Conservation (phyloP, 768 basidiomycete genomes). For the Leccinum variicolor region DNA sequence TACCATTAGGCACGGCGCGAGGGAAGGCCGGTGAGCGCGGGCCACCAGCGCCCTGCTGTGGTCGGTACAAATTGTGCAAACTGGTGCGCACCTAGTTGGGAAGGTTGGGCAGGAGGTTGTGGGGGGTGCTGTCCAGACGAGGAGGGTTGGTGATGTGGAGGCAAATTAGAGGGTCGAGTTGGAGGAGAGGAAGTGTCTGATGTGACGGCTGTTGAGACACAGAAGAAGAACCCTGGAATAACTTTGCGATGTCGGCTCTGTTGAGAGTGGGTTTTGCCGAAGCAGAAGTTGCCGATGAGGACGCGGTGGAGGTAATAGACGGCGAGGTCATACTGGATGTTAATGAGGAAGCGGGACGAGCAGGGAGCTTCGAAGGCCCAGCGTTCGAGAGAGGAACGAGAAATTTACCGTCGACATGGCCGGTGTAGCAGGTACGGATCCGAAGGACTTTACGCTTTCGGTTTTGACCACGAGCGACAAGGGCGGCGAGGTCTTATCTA, state of each 20-base stretch:
- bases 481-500: slow-evolving; percentile 73
- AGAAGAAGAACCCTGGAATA: slow-evolving; percentile 36
- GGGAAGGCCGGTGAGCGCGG: slow-evolving; percentile 68
- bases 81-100: slow-evolving; percentile 43
- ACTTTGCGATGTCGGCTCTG: slow-evolving; percentile 31
- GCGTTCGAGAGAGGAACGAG: slow-evolving; percentile 43
- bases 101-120: slow-evolving; percentile 36
- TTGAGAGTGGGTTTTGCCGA: slow-evolving; percentile 5
- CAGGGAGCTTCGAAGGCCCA: slow-evolving; percentile 33
- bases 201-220: slow-evolving; percentile 42
- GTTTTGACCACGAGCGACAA: slow-evolving; percentile 69
- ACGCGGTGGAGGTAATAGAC: slow-evolving; percentile 30
- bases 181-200: slow-evolving; percentile 59
- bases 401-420: slow-evolving; percentile 63
- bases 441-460: slow-evolving; percentile 78
- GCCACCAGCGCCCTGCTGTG: slow-evolving; percentile 43
- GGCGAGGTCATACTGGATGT: slow-evolving; percentile 30
- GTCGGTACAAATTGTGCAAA: slow-evolving; percentile 52
- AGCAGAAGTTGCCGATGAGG: slow-evolving; percentile 31
- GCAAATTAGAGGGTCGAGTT: slow-evolving; percentile 50
- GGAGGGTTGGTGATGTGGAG: slow-evolving; percentile 41
- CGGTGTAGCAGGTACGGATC: slow-evolving; percentile 64
- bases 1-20: slow-evolving; percentile 62
- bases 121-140: slow-evolving; percentile 35
- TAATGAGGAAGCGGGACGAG: slow-evolving; percentile 21